A percentile compares a stretch with the other conserved stretches of the same genome.
These are phyloP conservation scores for Crithidia bombi DNA, from an alignment of 208 protist genomes.

Conservation along the genomic window DNA sequence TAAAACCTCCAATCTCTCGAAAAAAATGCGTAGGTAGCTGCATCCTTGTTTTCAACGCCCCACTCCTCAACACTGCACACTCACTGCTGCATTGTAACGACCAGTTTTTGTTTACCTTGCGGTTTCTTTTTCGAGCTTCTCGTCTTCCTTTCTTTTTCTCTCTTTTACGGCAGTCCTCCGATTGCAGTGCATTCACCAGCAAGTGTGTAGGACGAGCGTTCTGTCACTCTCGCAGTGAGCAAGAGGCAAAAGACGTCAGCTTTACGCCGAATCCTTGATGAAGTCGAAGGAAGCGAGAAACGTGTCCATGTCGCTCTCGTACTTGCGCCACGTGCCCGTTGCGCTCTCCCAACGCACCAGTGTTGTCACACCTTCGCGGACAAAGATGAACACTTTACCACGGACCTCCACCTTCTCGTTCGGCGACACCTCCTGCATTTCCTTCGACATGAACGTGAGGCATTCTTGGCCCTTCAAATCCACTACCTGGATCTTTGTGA, in stretches of 20 bases:
- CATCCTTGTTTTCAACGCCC: no score
- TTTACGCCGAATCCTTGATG: slow-evolving; percentile 24
- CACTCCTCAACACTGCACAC: no score
- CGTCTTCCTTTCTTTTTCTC: no score
- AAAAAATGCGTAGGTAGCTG: not conserved
- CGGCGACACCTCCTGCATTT: slow-evolving; percentile 79
- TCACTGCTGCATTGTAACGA: no score
- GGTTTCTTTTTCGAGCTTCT: no score
- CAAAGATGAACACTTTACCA: slow-evolving; percentile 77
- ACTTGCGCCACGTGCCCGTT: slow-evolving; percentile 60
- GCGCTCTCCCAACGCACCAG: slow-evolving; percentile 76
- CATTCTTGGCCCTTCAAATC: slow-evolving; percentile 53
- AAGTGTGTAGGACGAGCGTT: not conserved
- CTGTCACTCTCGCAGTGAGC: not conserved
- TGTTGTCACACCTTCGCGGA: slow-evolving; percentile 62
- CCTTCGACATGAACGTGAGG: slow-evolving; percentile 72
- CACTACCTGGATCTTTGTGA: slow-evolving; percentile 51
- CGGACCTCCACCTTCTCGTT: slow-evolving; percentile 58
- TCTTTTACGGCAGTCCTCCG: no score
- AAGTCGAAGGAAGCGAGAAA: slow-evolving; percentile 75
- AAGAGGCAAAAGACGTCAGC: not conserved
- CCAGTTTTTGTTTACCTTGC: no score
- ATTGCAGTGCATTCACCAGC: not conserved
- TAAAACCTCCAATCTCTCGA: not conserved
- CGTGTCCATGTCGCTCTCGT: slow-evolving; percentile 60